These are phyloP conservation scores for Huntiella savannae DNA, from an alignment of 2,329 filamentous ascomycete species.

Conservation along the genomic window DNA sequence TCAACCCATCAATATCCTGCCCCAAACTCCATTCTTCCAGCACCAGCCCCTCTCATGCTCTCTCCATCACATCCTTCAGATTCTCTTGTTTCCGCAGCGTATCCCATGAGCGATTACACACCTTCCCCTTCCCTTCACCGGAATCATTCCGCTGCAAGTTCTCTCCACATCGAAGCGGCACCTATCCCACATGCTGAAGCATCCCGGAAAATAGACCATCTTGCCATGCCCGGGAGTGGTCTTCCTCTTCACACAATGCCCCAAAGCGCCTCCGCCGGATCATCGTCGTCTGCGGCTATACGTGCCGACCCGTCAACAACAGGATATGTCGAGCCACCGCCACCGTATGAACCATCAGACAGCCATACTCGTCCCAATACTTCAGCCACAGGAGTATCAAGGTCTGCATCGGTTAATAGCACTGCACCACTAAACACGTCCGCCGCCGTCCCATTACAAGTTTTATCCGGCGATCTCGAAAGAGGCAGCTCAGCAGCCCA, in stretches of 20 bases:
- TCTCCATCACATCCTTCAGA: conserved; percentile 11
- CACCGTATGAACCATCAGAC: conserved; percentile 10
- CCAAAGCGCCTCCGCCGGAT: conserved; percentile 5
- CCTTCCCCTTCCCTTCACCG: neutral
- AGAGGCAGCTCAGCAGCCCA: neutral
- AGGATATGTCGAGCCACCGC: conserved; percentile 3
- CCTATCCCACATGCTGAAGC: neutral
- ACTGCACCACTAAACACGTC: conserved; percentile 6
- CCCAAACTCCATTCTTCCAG: neutral
- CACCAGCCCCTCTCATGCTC: neutral
- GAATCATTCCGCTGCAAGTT: neutral
- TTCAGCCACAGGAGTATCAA: conserved; percentile 1
- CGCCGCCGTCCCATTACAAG: neutral
- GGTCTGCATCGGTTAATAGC: conserved; percentile 3
- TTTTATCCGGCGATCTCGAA: too few species aligned
- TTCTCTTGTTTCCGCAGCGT: conserved; percentile 11
- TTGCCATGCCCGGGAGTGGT: conserved; percentile 9
- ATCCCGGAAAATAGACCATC: conserved; percentile 7
- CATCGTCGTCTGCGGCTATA: neutral
- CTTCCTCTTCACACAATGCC: conserved; percentile 4
- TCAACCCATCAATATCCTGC: neutral
- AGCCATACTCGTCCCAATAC: conserved; percentile 6
- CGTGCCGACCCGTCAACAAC: neutral
- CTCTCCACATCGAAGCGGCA: neutral
- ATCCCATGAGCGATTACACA: conserved; percentile 10